Conservation (phyloP, 176 grass and related monocot species). For the Carex myosuroides region DNA sequence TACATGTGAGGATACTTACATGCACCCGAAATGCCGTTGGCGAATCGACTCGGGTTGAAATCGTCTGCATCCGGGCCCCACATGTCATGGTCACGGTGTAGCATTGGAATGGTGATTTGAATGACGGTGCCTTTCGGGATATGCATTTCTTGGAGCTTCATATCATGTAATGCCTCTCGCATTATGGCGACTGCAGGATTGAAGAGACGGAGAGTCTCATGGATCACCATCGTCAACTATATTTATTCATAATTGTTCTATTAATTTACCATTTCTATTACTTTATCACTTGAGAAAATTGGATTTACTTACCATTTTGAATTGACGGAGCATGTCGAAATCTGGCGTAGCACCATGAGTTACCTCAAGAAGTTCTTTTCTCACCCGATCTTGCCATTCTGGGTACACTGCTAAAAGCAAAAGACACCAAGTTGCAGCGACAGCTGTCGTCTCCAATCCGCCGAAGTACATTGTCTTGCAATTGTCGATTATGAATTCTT, state of each 20-base stretch:
- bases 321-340: conserved; percentile 38
- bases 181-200: conserved; percentile 39
- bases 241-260: no score
- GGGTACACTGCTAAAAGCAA: conserved; percentile 70
- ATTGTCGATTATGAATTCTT: conserved; percentile 86
- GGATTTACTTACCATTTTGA: conserved; percentile 23
- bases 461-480: conserved; percentile 95
- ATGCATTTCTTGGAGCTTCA: conserved; percentile 30
- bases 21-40: conserved; percentile 27
- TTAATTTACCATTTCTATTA: no score
- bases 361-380: conserved; percentile 43
- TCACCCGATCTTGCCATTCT: conserved; percentile 61
- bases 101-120: conserved; percentile 30
- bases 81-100: conserved; percentile 39
- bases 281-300: no score
- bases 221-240: conserved; percentile 62
- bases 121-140: conserved; percentile 39
- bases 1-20: conserved; percentile 53
- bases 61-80: conserved; percentile 47
- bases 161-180: conserved; percentile 34
- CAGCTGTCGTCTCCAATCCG: conserved; percentile 61
- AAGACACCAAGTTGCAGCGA: conserved; percentile 70
- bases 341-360: conserved; percentile 16
- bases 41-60: conserved; percentile 47
- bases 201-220: conserved; percentile 51